Evolutionary conservation across 495 filamentous ascomycete species (phyloP), one percentile per base, ranked within the genome.

Genomic region (Sporormia fimetaria): DNA sequence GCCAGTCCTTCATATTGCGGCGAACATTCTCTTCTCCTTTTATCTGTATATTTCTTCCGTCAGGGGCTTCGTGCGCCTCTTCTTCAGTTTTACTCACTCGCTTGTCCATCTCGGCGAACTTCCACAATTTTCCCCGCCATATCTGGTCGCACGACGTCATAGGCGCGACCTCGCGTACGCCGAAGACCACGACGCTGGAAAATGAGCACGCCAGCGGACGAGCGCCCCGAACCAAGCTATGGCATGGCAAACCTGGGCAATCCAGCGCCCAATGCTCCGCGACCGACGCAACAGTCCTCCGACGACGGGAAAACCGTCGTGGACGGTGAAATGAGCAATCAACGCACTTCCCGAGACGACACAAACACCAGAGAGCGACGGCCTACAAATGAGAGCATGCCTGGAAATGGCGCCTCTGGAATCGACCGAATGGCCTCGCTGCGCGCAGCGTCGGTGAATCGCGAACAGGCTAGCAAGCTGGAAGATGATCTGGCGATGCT

Each of bases 401-500:
- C 49, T 57, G 35, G 20, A 47, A 34, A 49, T 57, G 33, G 44
- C 53, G 11, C 59, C 68, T 38, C 64, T 66, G 7, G 45, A 43
- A 4, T 52, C 57, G 20, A 47, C 40, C 43, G 11, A 48, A n/a
- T 63, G 6, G 45, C 58, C 11, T 51, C 48, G 2, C 53, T 64
- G 18, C 44, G 41, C 12, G 71, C 73, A 0, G 67, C 71, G 1
- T 70, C 69, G 0, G 61, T 71, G 17, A 61, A 64, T 6, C 67
- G 76, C 15, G 86, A 92, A 55, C 70, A 81, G 39, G 76, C 76
- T 5, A 70, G 73, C 45, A 71, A 83, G 21, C 60, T 93, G 15
- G 80, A 83, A 28, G 88, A 96, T 64, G 86, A 95, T 55, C 60
- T 95, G 21, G 76, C 83, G 26, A 66, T 95, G 37, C 67, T 93